Evolutionary conservation across 2,329 filamentous ascomycete genomes (phyloP).

Genomic region (Arthrobotrys entomopaga): DNA sequence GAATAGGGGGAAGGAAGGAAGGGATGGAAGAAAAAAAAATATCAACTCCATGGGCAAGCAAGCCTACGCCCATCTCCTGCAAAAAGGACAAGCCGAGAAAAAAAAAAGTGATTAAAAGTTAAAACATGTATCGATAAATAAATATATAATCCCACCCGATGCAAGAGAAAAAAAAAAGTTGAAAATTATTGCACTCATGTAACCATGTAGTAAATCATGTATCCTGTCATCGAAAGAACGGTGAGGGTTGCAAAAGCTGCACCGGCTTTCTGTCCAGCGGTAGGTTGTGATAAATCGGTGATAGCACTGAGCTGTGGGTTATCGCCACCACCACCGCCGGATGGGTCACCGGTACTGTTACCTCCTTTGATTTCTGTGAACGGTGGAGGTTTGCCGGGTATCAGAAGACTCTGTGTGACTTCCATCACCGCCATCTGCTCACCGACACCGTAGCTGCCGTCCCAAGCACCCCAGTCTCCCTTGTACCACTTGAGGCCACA

Average conservation of each 20-base stretch:
- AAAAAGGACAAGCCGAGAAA: slow-evolving; percentile 6
- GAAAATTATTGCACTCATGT: slow-evolving; percentile 17
- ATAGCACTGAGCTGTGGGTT: slow-evolving; percentile 54
- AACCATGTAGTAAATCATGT: slow-evolving; percentile 55
- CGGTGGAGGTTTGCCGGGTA: slow-evolving; percentile 64
- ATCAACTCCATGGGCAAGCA: slow-evolving; percentile 16
- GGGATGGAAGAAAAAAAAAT: slow-evolving; percentile 21
- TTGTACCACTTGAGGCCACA: slow-evolving; percentile 74
- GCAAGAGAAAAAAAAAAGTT: slow-evolving; percentile 16
- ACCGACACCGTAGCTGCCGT: slow-evolving; percentile 64
- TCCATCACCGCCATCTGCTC: slow-evolving; percentile 75
- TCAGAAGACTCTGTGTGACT: slow-evolving; percentile 70
- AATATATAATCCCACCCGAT: slow-evolving; percentile 39
- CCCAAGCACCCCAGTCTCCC: slow-evolving; percentile 67
- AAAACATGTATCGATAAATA: slow-evolving; percentile 5
- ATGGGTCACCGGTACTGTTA: slow-evolving; percentile 66
- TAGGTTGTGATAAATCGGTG: slow-evolving; percentile 35
- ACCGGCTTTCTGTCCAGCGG: slow-evolving; percentile 44
- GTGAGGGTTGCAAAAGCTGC: slow-evolving; percentile 49
- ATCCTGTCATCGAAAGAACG: slow-evolving; percentile 53
- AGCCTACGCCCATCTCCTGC: not conserved
- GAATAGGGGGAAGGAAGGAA: slow-evolving; percentile 14
- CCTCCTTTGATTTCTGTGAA: slow-evolving; percentile 68
- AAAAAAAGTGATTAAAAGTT: slow-evolving; percentile 22
- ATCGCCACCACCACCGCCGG: slow-evolving; percentile 59